These are phyloP conservation scores for Cyberlindnera mycetangii DNA, from an alignment of 805 yeast species.

Conservation along the genomic window DNA sequence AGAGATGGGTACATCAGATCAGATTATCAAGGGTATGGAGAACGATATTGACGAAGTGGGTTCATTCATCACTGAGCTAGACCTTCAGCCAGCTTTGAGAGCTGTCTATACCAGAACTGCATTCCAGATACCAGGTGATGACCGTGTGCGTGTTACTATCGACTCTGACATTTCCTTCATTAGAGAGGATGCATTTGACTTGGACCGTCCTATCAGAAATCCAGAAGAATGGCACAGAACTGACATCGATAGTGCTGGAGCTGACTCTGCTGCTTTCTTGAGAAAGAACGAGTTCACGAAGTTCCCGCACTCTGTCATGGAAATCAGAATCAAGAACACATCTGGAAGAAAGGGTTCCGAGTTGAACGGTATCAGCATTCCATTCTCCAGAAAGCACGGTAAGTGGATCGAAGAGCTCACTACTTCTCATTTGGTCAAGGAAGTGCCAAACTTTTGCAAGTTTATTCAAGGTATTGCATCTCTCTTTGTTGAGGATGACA, in stretches of 20 bases:
- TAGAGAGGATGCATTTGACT: slow-evolving; percentile 87
- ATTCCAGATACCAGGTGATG: slow-evolving; percentile 97
- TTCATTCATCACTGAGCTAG: slow-evolving; percentile 57
- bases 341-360: slow-evolving; percentile 34
- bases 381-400: slow-evolving; percentile 46
- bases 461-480: slow-evolving; percentile 91
- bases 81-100: slow-evolving; percentile 82
- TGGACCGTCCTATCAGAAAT: slow-evolving; percentile 83
- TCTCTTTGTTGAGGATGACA: slow-evolving; percentile 85
- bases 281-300: slow-evolving; percentile 83
- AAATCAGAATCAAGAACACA: slow-evolving; percentile 63
- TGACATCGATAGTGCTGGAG: slow-evolving; percentile 78
- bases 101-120: slow-evolving; percentile 89
- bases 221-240: slow-evolving; percentile 88
- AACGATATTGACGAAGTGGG: slow-evolving; percentile 59
- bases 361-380: slow-evolving; percentile 33
- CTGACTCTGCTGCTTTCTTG: slow-evolving; percentile 65
- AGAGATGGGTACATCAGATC: slow-evolving; percentile 55
- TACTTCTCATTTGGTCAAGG: slow-evolving; percentile 80
- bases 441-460: slow-evolving; percentile 90
- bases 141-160: slow-evolving; percentile 82
- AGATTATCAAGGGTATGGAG: slow-evolving; percentile 49
- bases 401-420: slow-evolving; percentile 88
- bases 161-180: slow-evolving; percentile 86
- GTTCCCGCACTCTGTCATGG: slow-evolving; percentile 88